phyloP scores from a whole-genome alignment of 768 basidiomycete species.

The Lentinula detonsa region DNA sequence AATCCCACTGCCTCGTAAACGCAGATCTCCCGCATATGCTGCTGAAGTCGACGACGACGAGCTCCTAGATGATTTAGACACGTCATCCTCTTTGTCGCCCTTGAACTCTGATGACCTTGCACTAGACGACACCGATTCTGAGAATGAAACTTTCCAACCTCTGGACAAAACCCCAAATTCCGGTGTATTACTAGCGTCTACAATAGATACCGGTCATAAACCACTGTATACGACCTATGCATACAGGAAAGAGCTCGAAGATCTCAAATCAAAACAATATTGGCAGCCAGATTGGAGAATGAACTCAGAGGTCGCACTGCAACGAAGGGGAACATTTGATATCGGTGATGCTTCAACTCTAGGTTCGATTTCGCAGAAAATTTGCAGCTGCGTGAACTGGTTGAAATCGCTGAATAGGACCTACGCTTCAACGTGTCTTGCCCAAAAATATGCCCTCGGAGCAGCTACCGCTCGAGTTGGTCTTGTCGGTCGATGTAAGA shows the following conservation, averaged over 20 bases:
- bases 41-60: slow-evolving; percentile 34
- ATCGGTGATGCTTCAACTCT: slow-evolving; percentile 70
- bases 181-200: background rate
- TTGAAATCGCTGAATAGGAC: slow-evolving; percentile 1
- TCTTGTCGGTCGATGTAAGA: background rate
- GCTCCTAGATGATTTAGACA: slow-evolving; percentile 17
- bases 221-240: slow-evolving; percentile 30
- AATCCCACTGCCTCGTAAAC: slow-evolving; percentile 37
- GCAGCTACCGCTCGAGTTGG: background rate
- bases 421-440: slow-evolving; percentile 10
- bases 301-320: slow-evolving; percentile 5
- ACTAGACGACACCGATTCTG: slow-evolving; percentile 27
- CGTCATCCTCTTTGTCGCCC: slow-evolving; percentile 64
- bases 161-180: background rate
- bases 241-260: slow-evolving; percentile 55
- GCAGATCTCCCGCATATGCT: slow-evolving; percentile 20
- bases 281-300: slow-evolving; percentile 65
- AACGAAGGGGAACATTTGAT: slow-evolving; percentile 37
- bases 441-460: background rate
- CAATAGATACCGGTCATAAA: background rate
- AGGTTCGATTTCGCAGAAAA: slow-evolving; percentile 30
- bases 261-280: slow-evolving; percentile 58
- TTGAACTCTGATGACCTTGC: slow-evolving; percentile 51
- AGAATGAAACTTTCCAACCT: slow-evolving; percentile 10
- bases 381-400: background rate